phyloP scores from a whole-genome alignment of 139 green algal species.

The Microglena sp. region DNA sequence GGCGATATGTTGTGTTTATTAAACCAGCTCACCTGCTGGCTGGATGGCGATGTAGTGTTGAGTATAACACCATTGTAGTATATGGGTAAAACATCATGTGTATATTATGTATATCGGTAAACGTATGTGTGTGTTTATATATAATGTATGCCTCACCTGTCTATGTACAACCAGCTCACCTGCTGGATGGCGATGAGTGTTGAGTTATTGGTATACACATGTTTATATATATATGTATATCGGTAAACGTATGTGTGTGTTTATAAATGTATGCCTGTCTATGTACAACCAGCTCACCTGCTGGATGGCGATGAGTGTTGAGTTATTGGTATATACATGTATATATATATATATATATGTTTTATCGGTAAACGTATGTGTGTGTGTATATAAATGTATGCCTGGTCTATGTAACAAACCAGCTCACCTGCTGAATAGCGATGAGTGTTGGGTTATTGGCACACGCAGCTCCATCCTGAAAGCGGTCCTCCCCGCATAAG shows the following conservation, averaged over 20 bases:
- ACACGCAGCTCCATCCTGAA: conserved; percentile 83
- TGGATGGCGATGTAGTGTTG: conserved; percentile 7
- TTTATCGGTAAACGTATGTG: neutral
- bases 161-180: conserved; percentile 1
- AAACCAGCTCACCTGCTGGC: neutral
- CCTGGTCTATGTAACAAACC: neutral
- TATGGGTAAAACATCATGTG: neutral
- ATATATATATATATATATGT: neutral
- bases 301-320: neutral
- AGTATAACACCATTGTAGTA: neutral
- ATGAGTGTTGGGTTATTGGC: conserved; percentile 90
- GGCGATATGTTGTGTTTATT: neutral
- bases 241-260: neutral
- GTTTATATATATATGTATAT: neutral
- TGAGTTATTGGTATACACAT: neutral
- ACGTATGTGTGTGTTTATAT: too few species aligned
- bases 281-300: neutral
- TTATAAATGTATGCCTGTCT: neutral
- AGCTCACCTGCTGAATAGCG: conserved; percentile 68
- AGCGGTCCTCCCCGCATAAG: conserved; percentile 54
- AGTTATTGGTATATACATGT: neutral
- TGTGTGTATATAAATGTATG: neutral
- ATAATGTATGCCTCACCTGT: too few species aligned
- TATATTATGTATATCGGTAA: neutral
- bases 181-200: neutral